phyloP scores from a whole-genome alignment of 177 flowering plant genomes.

The Vitis hybrid region DNA sequence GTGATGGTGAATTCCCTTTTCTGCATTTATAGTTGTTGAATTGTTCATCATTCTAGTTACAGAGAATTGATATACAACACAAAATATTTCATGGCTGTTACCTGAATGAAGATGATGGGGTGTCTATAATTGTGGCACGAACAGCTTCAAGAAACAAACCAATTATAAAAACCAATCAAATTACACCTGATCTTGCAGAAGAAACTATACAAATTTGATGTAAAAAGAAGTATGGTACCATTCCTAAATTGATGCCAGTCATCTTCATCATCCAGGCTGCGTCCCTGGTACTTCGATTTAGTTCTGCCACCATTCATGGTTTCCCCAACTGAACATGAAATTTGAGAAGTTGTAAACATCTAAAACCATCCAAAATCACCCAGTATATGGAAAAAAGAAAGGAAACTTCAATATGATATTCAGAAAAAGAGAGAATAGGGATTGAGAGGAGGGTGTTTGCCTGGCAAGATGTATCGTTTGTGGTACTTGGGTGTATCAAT shows the following conservation, averaged over 20 bases:
- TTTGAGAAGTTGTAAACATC: constrained; percentile 4
- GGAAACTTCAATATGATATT: background rate
- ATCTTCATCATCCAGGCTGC: constrained; percentile 63
- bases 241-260: constrained; percentile 61
- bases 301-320: constrained; percentile 45
- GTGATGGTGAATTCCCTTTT: constrained; percentile 63
- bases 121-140: constrained; percentile 59
- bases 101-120: constrained; percentile 53
- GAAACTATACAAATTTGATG: constrained; percentile 4
- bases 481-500: constrained; percentile 74
- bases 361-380: background rate
- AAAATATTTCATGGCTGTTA: constrained; percentile 13
- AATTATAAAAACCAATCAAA: constrained; percentile 8
- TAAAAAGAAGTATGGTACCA: constrained; percentile 31
- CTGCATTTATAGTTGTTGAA: constrained; percentile 34
- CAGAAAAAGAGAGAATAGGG: background rate
- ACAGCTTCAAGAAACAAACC: constrained; percentile 42
- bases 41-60: background rate
- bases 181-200: background rate
- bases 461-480: constrained; percentile 80
- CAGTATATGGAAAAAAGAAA: background rate
- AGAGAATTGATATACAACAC: background rate
- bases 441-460: constrained; percentile 20
- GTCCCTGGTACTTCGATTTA: constrained; percentile 44
- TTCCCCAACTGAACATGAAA: constrained; percentile 56